These are phyloP conservation scores for Phytopythium sindhum DNA, from an alignment of 352 stramenopile species.

Conservation along the genomic window DNA sequence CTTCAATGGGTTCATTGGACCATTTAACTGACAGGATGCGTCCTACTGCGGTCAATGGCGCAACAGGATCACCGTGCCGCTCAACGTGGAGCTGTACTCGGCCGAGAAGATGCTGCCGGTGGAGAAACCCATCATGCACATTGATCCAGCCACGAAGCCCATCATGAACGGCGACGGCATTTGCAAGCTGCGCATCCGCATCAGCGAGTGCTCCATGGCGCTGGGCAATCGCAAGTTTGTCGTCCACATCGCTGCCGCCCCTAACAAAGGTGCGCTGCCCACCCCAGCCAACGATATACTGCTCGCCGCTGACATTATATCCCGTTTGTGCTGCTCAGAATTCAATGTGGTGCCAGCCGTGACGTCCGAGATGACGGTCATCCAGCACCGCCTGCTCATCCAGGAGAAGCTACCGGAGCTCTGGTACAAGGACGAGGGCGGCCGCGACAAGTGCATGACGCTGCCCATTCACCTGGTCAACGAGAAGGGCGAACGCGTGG, in stretches of 20 bases:
- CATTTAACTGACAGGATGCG: neutral
- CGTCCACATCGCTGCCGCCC: slow-evolving; percentile 65
- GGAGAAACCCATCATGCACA: slow-evolving; percentile 74
- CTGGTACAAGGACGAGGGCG: slow-evolving; percentile 87
- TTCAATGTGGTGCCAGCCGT: slow-evolving; percentile 63
- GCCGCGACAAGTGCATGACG: slow-evolving; percentile 84
- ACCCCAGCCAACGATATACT: neutral
- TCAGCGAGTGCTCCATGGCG: slow-evolving; percentile 82
- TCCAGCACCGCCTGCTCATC: slow-evolving; percentile 81
- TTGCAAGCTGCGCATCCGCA: slow-evolving; percentile 76
- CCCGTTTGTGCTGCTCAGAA: slow-evolving; percentile 14
- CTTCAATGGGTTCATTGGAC: neutral
- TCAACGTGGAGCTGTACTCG: slow-evolving; percentile 80
- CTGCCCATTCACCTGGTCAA: slow-evolving; percentile 77
- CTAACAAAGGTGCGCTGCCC: slow-evolving; percentile 27
- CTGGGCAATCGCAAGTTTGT: slow-evolving; percentile 87
- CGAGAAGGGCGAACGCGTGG: slow-evolving; percentile 73
- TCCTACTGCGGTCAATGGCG: neutral
- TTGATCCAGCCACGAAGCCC: slow-evolving; percentile 74
- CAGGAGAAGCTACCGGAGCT: slow-evolving; percentile 80
- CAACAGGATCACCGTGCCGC: slow-evolving; percentile 55
- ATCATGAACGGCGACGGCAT: slow-evolving; percentile 83
- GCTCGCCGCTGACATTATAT: neutral
- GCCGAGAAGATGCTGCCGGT: slow-evolving; percentile 82
- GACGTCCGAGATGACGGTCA: slow-evolving; percentile 80